Base-by-base conservation (phyloP, 345 rosid species). In the Syzygium oleosum region DNA sequence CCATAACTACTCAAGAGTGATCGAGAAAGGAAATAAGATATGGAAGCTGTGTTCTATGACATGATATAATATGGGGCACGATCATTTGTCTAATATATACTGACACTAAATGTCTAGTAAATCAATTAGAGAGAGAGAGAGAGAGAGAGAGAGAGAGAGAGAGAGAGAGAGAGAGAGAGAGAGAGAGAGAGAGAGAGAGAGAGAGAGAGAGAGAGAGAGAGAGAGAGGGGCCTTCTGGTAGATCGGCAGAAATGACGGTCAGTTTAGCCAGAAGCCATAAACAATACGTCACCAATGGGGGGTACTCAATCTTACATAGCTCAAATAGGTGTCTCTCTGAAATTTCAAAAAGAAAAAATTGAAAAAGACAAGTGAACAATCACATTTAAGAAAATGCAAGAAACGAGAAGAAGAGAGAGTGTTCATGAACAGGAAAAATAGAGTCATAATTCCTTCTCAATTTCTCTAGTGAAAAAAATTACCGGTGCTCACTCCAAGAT, bases 401-500 rank as follows among this genome's bases (percentile, higher is more conserved):
- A n/a, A 19, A 84, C 5, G 41, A 27, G 38, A 52, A 52, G 34
- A 13, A 51, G 54, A 51, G 34, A 51, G 15, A 29, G 77, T 29
- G 77, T 29, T 7, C 21, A 65, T 31, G 19, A 65, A 41, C 22
- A 15, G 41, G 5, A 65, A 0, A 29, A 29, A 65, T 29, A 29
- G 51, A 49, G 77, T 29, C 77, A 63, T 63, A 63, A 61, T 63
- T 63, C 77, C 41, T 63, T 38, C 9, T 13, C 29, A n/a, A 7
- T 63, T 3, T 63, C 41, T 63, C 17, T 14, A 29, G 15, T 4
- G 0, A 41, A 29, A 29, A 29, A 14, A 15, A 0, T 65, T 65
- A 65, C 96, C 94, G 0, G 97, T 94, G 93, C 90, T 91, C 3
- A 93, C 96, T 46, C 97, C 98, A 25, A 95, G 93, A 89, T 95